Percentiles rank a stretch among this genome's conserved stretches.
These are phyloP conservation scores for Colletotrichum spinosum DNA, from an alignment of 2,329 filamentous ascomycete species.

Conservation along the genomic window DNA sequence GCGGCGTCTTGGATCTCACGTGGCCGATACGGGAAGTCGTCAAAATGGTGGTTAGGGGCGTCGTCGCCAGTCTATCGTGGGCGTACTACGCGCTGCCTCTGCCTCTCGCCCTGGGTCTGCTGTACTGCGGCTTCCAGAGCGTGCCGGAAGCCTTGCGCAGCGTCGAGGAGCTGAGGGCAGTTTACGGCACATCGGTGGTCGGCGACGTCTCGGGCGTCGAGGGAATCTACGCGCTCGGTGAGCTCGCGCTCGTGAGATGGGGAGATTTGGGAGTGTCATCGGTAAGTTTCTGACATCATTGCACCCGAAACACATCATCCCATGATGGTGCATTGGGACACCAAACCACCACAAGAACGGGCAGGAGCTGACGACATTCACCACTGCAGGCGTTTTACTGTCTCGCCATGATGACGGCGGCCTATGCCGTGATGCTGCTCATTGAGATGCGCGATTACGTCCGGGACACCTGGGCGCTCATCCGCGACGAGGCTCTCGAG, in stretches of 20 bases:
- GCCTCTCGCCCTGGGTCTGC: slow-evolving; percentile 29
- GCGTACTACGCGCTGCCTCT: slow-evolving; percentile 31
- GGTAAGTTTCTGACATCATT: slow-evolving; percentile 32
- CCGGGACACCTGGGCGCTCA: slow-evolving; percentile 36
- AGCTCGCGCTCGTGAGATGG: slow-evolving; percentile 33
- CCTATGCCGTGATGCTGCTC: slow-evolving; percentile 34
- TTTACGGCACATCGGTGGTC: slow-evolving; percentile 2
- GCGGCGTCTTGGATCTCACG: slow-evolving; percentile 31
- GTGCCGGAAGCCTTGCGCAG: slow-evolving; percentile 24
- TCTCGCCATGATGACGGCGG: slow-evolving; percentile 36
- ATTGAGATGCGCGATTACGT: slow-evolving; percentile 34
- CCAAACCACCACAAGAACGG: not conserved
- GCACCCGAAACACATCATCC: slow-evolving; percentile 12
- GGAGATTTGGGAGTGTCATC: slow-evolving; percentile 31
- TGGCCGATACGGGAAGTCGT: slow-evolving; percentile 30
- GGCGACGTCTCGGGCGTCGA: slow-evolving; percentile 23
- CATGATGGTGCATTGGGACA: slow-evolving; percentile 4
- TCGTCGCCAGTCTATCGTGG: slow-evolving; percentile 30
- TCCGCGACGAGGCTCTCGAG: slow-evolving; percentile 34
- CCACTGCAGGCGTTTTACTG: slow-evolving; percentile 33
- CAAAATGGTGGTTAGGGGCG: slow-evolving; percentile 20
- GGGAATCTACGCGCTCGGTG: slow-evolving; percentile 30
- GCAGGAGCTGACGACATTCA: slow-evolving; percentile 16
- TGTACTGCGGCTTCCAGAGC: slow-evolving; percentile 34
- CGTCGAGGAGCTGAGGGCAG: slow-evolving; percentile 27